Percentiles rank a stretch among this genome's conserved stretches.
Evolutionary conservation across 805 yeast species (phyloP).

Genomic region (Blastobotrys attinorum): DNA sequence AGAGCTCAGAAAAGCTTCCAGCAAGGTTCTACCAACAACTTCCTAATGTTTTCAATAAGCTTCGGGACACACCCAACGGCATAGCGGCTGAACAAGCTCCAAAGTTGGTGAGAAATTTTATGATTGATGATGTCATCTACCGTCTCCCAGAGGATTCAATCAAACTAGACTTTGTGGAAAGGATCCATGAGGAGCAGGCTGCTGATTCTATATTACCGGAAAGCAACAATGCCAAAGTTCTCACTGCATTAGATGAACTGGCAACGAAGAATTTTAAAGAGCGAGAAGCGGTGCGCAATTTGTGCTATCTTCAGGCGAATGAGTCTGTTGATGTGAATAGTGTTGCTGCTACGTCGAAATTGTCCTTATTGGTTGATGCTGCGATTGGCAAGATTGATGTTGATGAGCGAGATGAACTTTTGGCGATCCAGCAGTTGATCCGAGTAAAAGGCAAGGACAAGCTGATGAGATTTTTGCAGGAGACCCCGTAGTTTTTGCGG

Average conservation of each 20-base stretch:
- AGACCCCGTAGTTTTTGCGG: too few relatives aligned
- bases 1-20: too few relatives aligned
- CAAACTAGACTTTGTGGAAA: constrained; percentile 58
- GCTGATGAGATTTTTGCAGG: constrained; percentile 51
- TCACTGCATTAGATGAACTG: constrained; percentile 30
- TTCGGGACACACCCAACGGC: constrained; percentile 29
- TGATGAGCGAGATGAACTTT: constrained; percentile 25
- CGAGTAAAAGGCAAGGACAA: constrained; percentile 62
- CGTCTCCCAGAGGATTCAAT: constrained; percentile 62
- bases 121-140: constrained; percentile 42
- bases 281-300: constrained; percentile 29
- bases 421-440: constrained; percentile 52
- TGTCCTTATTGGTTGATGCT: constrained; percentile 24
- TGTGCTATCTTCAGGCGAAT: constrained; percentile 30
- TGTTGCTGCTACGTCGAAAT: constrained; percentile 21
- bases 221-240: constrained; percentile 30
- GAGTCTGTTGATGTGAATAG: constrained; percentile 29
- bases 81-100: constrained; percentile 28
- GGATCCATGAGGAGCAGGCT: constrained; percentile 32
- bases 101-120: constrained; percentile 19
- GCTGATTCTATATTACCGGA: constrained; percentile 27
- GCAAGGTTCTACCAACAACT: constrained; percentile 10
- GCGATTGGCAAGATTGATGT: constrained; percentile 27
- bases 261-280: constrained; percentile 19
- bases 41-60: constrained; percentile 25